Percentiles rank a stretch among this genome's conserved stretches.
These are phyloP conservation scores for Fusarium sp. DNA, from an alignment of 2,329 filamentous ascomycete species.

Conservation along the genomic window DNA sequence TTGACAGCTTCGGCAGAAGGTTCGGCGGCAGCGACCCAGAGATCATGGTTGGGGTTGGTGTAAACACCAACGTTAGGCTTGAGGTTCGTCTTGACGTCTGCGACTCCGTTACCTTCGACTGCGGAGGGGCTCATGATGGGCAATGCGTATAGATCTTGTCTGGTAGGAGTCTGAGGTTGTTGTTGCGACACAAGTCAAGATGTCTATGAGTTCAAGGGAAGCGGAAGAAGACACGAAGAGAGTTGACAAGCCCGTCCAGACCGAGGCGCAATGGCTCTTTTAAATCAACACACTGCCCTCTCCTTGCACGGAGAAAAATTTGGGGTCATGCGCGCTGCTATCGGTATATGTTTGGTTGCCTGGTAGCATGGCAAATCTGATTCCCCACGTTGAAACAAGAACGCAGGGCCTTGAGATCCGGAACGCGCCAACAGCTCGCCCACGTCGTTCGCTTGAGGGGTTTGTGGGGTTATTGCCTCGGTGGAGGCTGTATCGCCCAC, in stretches of 20 bases:
- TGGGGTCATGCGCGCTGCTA: conserved; percentile 46
- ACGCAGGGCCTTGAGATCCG: conserved; percentile 38
- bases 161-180: conserved; percentile 16
- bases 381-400: conserved; percentile 44
- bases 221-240: conserved; percentile 30
- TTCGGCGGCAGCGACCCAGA: conserved; percentile 85
- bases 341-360: conserved; percentile 46
- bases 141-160: conserved; percentile 19
- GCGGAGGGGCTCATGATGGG: conserved; percentile 52
- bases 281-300: conserved; percentile 35
- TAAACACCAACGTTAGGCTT: conserved; percentile 96
- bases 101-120: conserved; percentile 44
- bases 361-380: conserved; percentile 43
- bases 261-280: conserved; percentile 37
- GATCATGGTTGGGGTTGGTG: conserved; percentile 91
- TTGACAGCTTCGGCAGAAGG: conserved; percentile 81
- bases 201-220: conserved; percentile 16
- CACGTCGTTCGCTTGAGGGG: conserved; percentile 36
- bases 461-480: conserved; percentile 45
- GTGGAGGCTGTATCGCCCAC: conserved; percentile 42
- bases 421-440: conserved; percentile 28
- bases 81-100: conserved; percentile 44
- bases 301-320: conserved; percentile 40
- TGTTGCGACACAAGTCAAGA: conserved; percentile 13
- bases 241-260: conserved; percentile 17